Evolutionary conservation across 176 grass and related monocot genomes (phyloP).

Genomic region (Zea mays): DNA sequence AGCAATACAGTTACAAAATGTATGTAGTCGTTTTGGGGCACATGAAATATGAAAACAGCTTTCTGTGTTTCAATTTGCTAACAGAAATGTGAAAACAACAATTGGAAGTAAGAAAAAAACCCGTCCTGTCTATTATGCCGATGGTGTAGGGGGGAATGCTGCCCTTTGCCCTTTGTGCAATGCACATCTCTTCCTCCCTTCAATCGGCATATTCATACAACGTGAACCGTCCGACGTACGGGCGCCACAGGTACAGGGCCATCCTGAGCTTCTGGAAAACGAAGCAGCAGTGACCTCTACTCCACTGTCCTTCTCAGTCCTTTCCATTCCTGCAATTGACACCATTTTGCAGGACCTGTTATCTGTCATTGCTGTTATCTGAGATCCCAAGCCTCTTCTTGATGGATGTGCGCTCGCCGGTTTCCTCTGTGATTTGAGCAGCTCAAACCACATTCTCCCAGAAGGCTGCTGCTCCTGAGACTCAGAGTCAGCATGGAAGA

Average conservation of each 20-base stretch:
- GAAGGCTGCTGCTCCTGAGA: slow-evolving; percentile 3
- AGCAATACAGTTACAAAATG: slow-evolving; percentile 2
- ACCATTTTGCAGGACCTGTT: slow-evolving; percentile 21
- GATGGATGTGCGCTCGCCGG: not conserved
- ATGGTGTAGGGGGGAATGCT: not conserved
- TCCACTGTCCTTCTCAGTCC: slow-evolving; percentile 43
- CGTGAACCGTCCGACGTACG: slow-evolving; percentile 41
- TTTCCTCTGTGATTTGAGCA: slow-evolving; percentile 41
- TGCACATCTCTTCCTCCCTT: slow-evolving; percentile 53
- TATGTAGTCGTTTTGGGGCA: not conserved
- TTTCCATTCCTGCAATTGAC: slow-evolving; percentile 36
- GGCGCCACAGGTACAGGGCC: slow-evolving; percentile 48
- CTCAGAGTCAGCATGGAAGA: slow-evolving; percentile 22
- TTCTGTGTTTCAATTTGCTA: not conserved
- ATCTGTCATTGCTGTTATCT: slow-evolving; percentile 3
- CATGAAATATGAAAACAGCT: not conserved
- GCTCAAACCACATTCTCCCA: slow-evolving; percentile 56
- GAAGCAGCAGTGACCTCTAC: slow-evolving; percentile 22
- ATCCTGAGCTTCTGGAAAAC: slow-evolving; percentile 31
- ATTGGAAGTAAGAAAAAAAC: not conserved
- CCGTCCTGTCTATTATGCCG: not conserved
- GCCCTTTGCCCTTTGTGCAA: slow-evolving; percentile 49
- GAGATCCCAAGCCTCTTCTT: slow-evolving; percentile 8
- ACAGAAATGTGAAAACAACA: slow-evolving; percentile 1
- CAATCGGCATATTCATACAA: slow-evolving; percentile 45